A percentile compares a stretch with the other conserved stretches of the same genome.
Conservation (phyloP, 495 filamentous ascomycete species). For the Elaphomyces granulatus region DNA sequence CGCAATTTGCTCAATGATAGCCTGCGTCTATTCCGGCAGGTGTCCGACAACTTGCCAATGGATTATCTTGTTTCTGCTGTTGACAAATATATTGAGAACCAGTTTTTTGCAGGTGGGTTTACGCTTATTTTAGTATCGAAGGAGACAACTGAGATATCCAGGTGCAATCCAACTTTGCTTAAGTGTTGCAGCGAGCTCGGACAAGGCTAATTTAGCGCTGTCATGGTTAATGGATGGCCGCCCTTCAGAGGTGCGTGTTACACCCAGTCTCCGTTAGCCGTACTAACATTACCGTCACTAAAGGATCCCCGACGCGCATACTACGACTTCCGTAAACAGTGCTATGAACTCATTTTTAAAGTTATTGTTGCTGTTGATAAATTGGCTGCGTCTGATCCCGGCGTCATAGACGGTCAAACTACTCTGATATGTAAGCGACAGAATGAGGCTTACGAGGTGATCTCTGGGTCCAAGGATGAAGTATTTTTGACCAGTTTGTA, state of each 20-base stretch:
- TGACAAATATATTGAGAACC: slow-evolving; percentile 57
- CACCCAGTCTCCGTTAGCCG: slow-evolving; percentile 20
- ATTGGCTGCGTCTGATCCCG: slow-evolving; percentile 46
- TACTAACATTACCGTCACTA: slow-evolving; percentile 24
- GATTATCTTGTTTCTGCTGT: slow-evolving; percentile 68
- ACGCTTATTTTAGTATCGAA: neutral
- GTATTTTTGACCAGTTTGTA: slow-evolving; percentile 90
- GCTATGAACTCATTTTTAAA: slow-evolving; percentile 69
- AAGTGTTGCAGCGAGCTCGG: slow-evolving; percentile 61
- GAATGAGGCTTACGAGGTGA: slow-evolving; percentile 72
- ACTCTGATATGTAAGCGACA: slow-evolving; percentile 62
- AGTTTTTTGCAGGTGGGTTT: slow-evolving; percentile 61
- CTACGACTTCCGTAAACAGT: slow-evolving; percentile 57
- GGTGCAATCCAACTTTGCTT: slow-evolving; percentile 86
- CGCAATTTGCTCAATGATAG: slow-evolving; percentile 78
- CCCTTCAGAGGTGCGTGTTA: slow-evolving; percentile 31
- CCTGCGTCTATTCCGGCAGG: slow-evolving; percentile 72
- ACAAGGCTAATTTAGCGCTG: slow-evolving; percentile 70
- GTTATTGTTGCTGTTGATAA: slow-evolving; percentile 64
- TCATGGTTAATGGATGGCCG: slow-evolving; percentile 57
- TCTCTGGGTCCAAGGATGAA: slow-evolving; percentile 74
- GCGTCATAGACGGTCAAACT: slow-evolving; percentile 60
- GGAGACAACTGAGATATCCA: slow-evolving; percentile 11
- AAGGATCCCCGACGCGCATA: slow-evolving; percentile 52
- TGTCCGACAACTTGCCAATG: slow-evolving; percentile 63